Percentiles rank a stretch among this genome's conserved stretches.
Conservation (phyloP, 1,284 basidiomycete species). For the Earliella scabrosa region DNA sequence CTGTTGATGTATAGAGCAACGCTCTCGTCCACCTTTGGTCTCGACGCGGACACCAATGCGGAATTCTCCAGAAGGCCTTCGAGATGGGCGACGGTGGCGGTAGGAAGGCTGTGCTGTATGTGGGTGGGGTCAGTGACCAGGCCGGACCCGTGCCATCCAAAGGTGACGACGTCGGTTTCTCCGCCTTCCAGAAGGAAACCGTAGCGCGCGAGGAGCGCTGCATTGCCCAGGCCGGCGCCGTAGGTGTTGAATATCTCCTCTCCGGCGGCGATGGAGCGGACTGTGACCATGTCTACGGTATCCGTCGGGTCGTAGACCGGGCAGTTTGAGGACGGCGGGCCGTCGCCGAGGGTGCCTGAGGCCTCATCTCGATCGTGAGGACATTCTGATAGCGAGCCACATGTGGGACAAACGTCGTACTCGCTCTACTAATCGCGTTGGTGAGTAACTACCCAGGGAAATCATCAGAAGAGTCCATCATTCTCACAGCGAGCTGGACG, state of each 20-base stretch:
- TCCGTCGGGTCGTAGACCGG: constrained; percentile 22
- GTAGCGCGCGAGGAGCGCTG: constrained; percentile 73
- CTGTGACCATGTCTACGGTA: constrained; percentile 70
- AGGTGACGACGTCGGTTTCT: constrained; percentile 59
- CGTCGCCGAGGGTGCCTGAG: neutral
- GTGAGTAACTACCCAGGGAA: neutral
- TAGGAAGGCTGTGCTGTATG: too few relatives aligned
- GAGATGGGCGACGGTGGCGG: too few relatives aligned
- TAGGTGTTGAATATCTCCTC: constrained; percentile 89
- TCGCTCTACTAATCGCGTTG: constrained; percentile 66
- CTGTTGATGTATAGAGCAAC: constrained; percentile 30
- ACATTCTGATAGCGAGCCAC: constrained; percentile 79
- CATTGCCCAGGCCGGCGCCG: constrained; percentile 72
- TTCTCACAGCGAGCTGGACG: constrained; percentile 73
- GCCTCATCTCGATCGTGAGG: constrained; percentile 60
- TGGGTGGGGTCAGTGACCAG: neutral
- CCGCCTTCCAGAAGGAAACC: constrained; percentile 74
- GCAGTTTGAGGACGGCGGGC: too few relatives aligned
- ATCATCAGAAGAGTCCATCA: constrained; percentile 9
- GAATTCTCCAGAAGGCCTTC: constrained; percentile 5
- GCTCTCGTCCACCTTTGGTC: neutral
- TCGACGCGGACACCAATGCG: constrained; percentile 17
- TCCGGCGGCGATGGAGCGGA: constrained; percentile 51
- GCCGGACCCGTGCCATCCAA: constrained; percentile 43
- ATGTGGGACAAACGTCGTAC: constrained; percentile 81